Percentiles rank a stretch among this genome's conserved stretches.
Conservation (phyloP, 306 rosid genomes). For the Spatholobus suberectus region DNA sequence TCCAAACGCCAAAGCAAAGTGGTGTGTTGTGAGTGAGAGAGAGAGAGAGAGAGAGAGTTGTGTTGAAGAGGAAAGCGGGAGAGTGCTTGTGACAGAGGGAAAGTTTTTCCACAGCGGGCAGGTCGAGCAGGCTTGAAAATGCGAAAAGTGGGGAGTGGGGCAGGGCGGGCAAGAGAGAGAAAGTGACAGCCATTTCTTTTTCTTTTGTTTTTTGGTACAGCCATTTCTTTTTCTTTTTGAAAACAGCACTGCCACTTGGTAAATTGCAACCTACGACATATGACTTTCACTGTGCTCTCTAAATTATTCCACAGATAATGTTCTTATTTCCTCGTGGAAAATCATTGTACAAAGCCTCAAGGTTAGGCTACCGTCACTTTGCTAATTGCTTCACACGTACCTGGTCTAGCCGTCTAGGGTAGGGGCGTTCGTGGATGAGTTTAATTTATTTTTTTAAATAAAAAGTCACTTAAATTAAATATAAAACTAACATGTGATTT, state of each 20-base stretch:
- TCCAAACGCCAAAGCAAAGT: slow-evolving; percentile 13
- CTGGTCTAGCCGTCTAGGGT: too few relatives aligned
- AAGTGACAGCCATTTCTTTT: slow-evolving; percentile 39
- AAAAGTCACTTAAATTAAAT: neutral
- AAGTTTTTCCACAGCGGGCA: slow-evolving; percentile 51
- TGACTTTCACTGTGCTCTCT: slow-evolving; percentile 32
- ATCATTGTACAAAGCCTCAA: neutral
- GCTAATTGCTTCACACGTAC: too few relatives aligned
- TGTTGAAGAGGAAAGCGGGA: slow-evolving; percentile 26
- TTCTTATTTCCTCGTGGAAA: slow-evolving; percentile 38
- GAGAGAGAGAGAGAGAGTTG: slow-evolving; percentile 34
- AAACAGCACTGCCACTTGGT: slow-evolving; percentile 38
- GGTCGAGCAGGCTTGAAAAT: slow-evolving; percentile 48
- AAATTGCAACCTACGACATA: slow-evolving; percentile 32
- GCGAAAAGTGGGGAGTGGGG: slow-evolving; percentile 31
- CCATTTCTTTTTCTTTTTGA: slow-evolving; percentile 39
- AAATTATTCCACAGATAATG: slow-evolving; percentile 41
- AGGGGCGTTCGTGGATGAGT: too few relatives aligned
- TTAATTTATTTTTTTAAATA: neutral
- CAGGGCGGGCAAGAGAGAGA: slow-evolving; percentile 51
- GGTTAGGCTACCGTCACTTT: too few relatives aligned
- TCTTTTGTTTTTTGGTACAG: too few relatives aligned
- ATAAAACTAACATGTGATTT: too few relatives aligned
- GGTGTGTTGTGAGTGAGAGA: too few relatives aligned
- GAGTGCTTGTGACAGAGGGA: slow-evolving; percentile 49